Evolutionary conservation across 306 rosid genomes (phyloP), one percentile per base, ranked within the genome.

Genomic region (Inga laurina): DNA sequence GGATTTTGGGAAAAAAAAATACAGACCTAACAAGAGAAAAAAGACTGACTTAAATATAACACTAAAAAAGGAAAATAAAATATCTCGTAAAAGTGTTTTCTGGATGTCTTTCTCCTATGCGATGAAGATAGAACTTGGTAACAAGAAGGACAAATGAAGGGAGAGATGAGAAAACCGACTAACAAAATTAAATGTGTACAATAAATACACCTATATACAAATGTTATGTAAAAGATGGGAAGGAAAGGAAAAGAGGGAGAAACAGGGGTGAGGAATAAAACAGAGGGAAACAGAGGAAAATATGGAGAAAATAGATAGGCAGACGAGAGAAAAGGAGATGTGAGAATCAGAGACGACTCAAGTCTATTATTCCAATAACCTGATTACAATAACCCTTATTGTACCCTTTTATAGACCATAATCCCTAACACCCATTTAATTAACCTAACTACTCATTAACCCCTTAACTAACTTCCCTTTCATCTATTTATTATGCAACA

Each of bases 171-270:
- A 72, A 84, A 70, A 22, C 52, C 21, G 16, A 51, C 72, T 48
- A 64, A 75, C 24, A 45, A 8, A 22, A 76, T 75, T 88, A 92
- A 94, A 96, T 77, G 98, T 91, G 27, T 90, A 92, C 32, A 82
- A 74, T 44, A 92, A 81, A 85, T 90, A 96, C 86, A 96, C 87
- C 83, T 88, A 92, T 72, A 93, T 79, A 84, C 97, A 96, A 19
- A 37, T 37, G 41, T 37, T 37, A 37, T 5, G 41, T 0, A 37
- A 37, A 37, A 37, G 8, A 37, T 37, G 41, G 41, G 41, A 37
- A 37, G 41, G 41, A 37, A 37, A 37, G 41, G 41, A 37, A 37
- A 37, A 37, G 37, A 35, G 37, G 37, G 37, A 35, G 37, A 35
- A 35, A 35, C 7, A 37, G 41, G 41, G 6, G 41, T 37, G 41